A percentile compares a stretch with the other conserved stretches of the same genome.
Conservation (phyloP, 208 protist species). For the Acanthamoeba lenticulata region DNA sequence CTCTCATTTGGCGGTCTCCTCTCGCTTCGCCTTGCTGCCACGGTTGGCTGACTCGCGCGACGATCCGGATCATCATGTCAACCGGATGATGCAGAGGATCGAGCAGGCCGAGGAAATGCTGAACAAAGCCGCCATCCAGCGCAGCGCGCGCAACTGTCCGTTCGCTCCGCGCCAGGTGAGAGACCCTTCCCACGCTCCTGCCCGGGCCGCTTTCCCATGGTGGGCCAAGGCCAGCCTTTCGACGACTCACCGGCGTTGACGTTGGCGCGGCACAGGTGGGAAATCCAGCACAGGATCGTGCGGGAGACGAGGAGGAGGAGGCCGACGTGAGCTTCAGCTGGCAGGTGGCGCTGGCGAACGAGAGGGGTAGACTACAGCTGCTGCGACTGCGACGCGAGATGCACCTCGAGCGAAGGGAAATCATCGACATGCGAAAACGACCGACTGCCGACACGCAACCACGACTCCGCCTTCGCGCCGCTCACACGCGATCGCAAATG, state of each 20-base stretch:
- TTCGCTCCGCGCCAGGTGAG: background rate
- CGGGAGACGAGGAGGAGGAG: background rate
- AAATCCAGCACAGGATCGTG: background rate
- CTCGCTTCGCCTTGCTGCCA: too few species aligned
- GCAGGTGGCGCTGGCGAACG: background rate
- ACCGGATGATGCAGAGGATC: background rate
- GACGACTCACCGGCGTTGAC: too few species aligned
- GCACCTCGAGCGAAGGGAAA: background rate
- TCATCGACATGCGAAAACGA: background rate
- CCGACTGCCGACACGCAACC: background rate
- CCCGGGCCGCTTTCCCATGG: too few species aligned
- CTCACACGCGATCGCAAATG: background rate
- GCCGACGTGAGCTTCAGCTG: background rate
- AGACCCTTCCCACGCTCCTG: background rate
- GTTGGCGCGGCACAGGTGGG: too few species aligned
- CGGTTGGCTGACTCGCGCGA: too few species aligned
- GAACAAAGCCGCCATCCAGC: background rate
- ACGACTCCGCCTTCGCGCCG: background rate
- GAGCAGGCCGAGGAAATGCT: conserved; percentile 27
- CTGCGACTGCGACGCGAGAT: background rate
- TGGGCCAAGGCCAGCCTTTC: too few species aligned
- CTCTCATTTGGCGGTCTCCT: too few species aligned
- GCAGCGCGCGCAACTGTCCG: background rate
- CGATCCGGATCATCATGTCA: background rate
- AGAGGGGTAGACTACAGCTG: background rate